Conservation (phyloP, 306 rosid species). For the Quercus aquifolioides region DNA sequence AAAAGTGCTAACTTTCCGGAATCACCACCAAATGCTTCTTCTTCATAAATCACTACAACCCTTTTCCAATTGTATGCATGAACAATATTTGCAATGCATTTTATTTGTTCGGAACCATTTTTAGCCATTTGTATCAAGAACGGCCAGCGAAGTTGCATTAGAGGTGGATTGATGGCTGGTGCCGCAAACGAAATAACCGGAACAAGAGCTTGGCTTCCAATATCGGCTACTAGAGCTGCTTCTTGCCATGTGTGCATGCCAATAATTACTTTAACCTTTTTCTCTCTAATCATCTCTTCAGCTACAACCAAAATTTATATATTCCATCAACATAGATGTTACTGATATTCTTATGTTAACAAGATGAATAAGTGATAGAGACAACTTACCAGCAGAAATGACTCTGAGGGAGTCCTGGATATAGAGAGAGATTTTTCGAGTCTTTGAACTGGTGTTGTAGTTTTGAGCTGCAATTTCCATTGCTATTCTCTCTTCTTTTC, state of each 20-base stretch:
- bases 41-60: constrained; percentile 51
- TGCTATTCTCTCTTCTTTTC: constrained; percentile 48
- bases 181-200: constrained; percentile 57
- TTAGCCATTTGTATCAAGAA: constrained; percentile 37
- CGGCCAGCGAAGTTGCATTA: constrained; percentile 43
- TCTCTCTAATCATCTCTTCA: constrained; percentile 34
- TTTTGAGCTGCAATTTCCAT: constrained; percentile 44
- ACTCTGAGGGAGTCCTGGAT: constrained; percentile 20
- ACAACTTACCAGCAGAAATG: constrained; percentile 32
- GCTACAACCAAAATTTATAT: constrained; percentile 25
- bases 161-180: constrained; percentile 40
- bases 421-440: constrained; percentile 28
- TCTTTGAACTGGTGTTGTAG: constrained; percentile 27
- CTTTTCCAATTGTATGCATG: constrained; percentile 39
- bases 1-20: constrained; percentile 43
- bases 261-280: constrained; percentile 39
- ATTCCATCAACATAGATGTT: too few relatives aligned
- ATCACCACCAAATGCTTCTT: constrained; percentile 40
- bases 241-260: constrained; percentile 63
- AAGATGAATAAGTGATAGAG: background rate
- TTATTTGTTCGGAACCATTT: constrained; percentile 24
- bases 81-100: constrained; percentile 51
- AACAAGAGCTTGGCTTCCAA: constrained; percentile 39
- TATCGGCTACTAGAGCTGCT: constrained; percentile 50
- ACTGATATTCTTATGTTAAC: too few relatives aligned